Base-by-base conservation (phyloP, 1,284 basidiomycete species). In the Trichosporon faecale region DNA sequence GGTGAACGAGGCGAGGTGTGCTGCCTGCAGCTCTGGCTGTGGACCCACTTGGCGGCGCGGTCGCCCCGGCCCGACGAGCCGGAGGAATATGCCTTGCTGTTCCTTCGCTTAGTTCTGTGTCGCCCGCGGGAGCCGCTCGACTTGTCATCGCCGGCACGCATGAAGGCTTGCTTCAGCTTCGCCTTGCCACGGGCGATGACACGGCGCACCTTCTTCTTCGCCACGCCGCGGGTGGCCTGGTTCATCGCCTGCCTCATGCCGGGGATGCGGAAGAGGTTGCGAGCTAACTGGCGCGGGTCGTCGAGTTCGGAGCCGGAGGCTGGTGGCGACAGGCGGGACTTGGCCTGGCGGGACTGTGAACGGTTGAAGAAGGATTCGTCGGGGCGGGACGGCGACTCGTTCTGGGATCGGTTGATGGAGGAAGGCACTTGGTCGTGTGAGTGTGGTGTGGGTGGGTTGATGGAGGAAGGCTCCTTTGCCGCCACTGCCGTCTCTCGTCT, bases 151-250 rank as follows among this genome's bases (percentile, higher is more conserved):
- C 57, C 29, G 5, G 57, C 57, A 18, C 57, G 57, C 57, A 31
- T 31, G 57, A 61, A 61, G 14, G 57, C 57, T 11, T 12, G 57
- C 57, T 61, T 61, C 57, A 61, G 27, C 29, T 61, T 61, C 18
- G 57, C 57, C 57, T 31, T 61, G 29, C 57, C 57, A 6, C 57
- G 57, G 1, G 57, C 57, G 7, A 61, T 29, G 16, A n/a, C 29
- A n/a, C 57, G 57, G 57, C 57, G 57, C 57, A 61, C 3, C 57
- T 61, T 61, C 16, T 61, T 29, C 16, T n/a, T 31, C 18, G 29
- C 27, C 7, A 61, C 5, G 16, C 57, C 57, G 3, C 16, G 14
- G 16, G 27, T 61, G 14, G 27, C 57, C 5, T 61, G 12, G 3
- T 16, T 18, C 31, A 61, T 31, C 8, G 57, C 31, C 3, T 31